A percentile compares a stretch with the other conserved stretches of the same genome.
phyloP scores from a whole-genome alignment of 148 eudicot species.

The Camellia sinensis region DNA sequence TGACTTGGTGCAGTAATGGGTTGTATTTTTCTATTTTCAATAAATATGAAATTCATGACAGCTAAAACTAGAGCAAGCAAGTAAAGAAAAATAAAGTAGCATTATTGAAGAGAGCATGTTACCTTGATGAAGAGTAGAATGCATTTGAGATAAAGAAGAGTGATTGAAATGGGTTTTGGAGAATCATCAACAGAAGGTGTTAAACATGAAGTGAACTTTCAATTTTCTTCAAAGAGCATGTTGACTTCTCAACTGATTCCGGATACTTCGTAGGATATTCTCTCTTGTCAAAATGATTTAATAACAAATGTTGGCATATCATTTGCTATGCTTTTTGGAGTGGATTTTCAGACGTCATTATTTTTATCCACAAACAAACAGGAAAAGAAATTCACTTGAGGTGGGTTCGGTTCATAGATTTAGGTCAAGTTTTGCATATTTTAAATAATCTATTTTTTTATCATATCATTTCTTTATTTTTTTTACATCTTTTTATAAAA shows the following conservation, averaged over 20 bases:
- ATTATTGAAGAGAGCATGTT: neutral
- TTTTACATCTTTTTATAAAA: too few species aligned
- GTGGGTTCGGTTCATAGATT: too few species aligned
- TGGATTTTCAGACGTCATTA: too few species aligned
- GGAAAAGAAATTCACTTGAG: too few species aligned
- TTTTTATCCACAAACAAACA: too few species aligned
- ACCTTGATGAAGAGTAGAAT: neutral
- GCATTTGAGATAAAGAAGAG: neutral
- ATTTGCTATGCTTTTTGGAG: too few species aligned
- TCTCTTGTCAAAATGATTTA: neutral
- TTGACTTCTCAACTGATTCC: constrained; percentile 10
- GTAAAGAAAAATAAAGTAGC: neutral
- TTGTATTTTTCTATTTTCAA: neutral
- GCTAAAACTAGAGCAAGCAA: neutral
- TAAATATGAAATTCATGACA: neutral
- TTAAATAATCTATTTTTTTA: too few species aligned
- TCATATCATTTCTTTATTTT: too few species aligned
- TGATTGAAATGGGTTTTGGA: constrained; percentile 4
- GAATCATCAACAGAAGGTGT: neutral
- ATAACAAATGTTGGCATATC: too few species aligned
- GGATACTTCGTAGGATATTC: constrained; percentile 8
- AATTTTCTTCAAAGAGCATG: neutral
- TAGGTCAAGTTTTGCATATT: too few species aligned
- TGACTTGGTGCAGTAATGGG: neutral
- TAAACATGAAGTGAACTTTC: neutral